Percentiles rank a stretch among this genome's conserved stretches.
Evolutionary conservation across 139 green algal genomes (phyloP).

Genomic region (Volvox reticuliferus): DNA sequence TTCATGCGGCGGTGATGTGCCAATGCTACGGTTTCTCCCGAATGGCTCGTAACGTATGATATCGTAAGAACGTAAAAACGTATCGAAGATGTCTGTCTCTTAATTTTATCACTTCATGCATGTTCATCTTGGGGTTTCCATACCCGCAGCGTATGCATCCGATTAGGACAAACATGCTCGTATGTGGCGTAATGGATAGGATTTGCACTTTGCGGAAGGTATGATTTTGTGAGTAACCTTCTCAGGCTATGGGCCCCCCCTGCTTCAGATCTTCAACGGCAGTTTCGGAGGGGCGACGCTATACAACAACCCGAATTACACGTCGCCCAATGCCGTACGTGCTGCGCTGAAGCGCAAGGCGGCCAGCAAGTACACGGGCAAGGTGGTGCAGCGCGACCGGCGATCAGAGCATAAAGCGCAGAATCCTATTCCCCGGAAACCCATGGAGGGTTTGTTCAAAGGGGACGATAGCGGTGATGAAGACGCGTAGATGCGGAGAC

Average conservation of each 20-base stretch:
- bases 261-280: conserved; percentile 82
- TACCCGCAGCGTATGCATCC: no score
- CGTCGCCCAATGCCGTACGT: conserved; percentile 90
- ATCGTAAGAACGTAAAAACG: no score
- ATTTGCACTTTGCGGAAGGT: no score
- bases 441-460: conserved; percentile 79
- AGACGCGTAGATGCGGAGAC: not conserved
- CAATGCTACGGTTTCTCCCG: not conserved
- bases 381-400: conserved; percentile 77
- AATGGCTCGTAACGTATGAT: no score
- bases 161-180: no score
- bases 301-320: conserved; percentile 94
- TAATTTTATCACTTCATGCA: no score
- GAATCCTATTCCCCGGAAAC: conserved; percentile 66
- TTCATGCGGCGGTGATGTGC: not conserved
- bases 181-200: no score
- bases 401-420: conserved; percentile 75
- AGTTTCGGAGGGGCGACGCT: conserved; percentile 90
- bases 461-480: conserved; percentile 6
- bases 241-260: not conserved
- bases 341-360: conserved; percentile 81
- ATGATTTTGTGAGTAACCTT: no score
- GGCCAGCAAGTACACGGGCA: conserved; percentile 84
- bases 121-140: no score
- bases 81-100: no score